Conservation (phyloP, 2,329 filamentous ascomycete genomes). For the Claviceps lovelessii region DNA sequence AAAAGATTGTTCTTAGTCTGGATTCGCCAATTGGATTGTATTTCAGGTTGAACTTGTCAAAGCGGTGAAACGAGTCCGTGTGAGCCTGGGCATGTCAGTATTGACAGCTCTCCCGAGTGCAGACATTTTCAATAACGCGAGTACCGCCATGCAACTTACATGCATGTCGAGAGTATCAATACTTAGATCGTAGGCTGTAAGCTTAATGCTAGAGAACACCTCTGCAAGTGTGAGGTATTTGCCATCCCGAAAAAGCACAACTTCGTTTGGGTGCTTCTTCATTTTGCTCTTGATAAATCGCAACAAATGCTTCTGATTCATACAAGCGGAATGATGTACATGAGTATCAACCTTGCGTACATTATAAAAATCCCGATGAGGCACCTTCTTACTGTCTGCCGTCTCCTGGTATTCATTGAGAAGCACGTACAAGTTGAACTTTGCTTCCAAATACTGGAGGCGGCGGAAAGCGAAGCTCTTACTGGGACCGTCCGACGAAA, state of each 20-base stretch:
- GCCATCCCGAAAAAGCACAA: constrained; percentile 82
- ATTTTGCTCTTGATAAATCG: constrained; percentile 99
- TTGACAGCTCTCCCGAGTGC: neutral
- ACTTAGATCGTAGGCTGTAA: constrained; percentile 93
- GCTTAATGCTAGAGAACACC: constrained; percentile 92
- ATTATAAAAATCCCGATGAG: constrained; percentile 97
- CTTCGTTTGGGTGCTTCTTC: constrained; percentile 93
- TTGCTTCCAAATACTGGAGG: constrained; percentile 88
- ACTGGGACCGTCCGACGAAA: constrained; percentile 89
- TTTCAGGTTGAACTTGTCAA: constrained; percentile 99
- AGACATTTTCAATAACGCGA: no score
- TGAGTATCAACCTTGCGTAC: constrained; percentile 97
- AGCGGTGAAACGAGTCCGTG: constrained; percentile 94
- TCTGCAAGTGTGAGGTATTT: constrained; percentile 82
- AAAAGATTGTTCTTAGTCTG: constrained; percentile 86
- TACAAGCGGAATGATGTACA: constrained; percentile 96
- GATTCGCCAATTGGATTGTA: constrained; percentile 97
- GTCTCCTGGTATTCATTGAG: constrained; percentile 97
- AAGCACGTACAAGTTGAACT: constrained; percentile 87
- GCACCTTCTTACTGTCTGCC: constrained; percentile 92
- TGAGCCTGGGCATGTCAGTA: constrained; percentile 48
- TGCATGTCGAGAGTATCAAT: constrained; percentile 99
- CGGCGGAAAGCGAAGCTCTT: constrained; percentile 96
- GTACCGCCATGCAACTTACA: constrained; percentile 33
- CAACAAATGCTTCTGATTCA: constrained; percentile 97